Conservation (phyloP, 495 filamentous ascomycete genomes). For the Halenospora varia region DNA sequence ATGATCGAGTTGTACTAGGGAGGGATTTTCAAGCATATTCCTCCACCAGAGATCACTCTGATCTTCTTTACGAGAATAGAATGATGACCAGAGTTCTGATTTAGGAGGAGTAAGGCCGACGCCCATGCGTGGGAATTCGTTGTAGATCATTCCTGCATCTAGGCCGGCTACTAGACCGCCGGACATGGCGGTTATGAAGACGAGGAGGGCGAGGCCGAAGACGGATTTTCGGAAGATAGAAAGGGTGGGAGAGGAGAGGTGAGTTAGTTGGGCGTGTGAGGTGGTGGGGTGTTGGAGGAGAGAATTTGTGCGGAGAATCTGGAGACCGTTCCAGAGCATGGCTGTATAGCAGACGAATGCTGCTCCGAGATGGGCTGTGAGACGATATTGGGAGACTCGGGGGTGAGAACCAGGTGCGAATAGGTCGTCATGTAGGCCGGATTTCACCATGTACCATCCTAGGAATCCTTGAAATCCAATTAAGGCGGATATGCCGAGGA, state of each 20-base stretch:
- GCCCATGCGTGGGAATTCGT: constrained; percentile 97
- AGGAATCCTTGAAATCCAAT: constrained; percentile 95
- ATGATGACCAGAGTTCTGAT: constrained; percentile 74
- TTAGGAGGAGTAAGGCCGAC: constrained; percentile 72
- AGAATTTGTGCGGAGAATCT: constrained; percentile 69
- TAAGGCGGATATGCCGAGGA: constrained; percentile 79
- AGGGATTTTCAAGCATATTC: constrained; percentile 95
- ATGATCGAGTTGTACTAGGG: constrained; percentile 90
- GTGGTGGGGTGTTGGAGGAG: constrained; percentile 59
- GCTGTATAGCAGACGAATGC: constrained; percentile 88
- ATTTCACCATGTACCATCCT: constrained; percentile 99
- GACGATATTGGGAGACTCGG: constrained; percentile 87
- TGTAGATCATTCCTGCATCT: constrained; percentile 95
- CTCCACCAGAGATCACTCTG: constrained; percentile 84
- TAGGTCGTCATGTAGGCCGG: constrained; percentile 87
- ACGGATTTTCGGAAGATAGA: constrained; percentile 70
- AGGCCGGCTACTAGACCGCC: constrained; percentile 91
- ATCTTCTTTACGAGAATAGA: constrained; percentile 79
- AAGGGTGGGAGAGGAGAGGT: constrained; percentile 61
- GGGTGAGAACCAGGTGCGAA: constrained; percentile 89
- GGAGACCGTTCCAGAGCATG: constrained; percentile 91
- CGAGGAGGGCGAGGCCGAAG: constrained; percentile 64
- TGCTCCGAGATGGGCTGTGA: constrained; percentile 82
- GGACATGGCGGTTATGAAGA: constrained; percentile 88
- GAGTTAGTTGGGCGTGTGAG: constrained; percentile 49